These are phyloP conservation scores for Tulasnella sp. DNA, from an alignment of 768 basidiomycete species.

Conservation along the genomic window DNA sequence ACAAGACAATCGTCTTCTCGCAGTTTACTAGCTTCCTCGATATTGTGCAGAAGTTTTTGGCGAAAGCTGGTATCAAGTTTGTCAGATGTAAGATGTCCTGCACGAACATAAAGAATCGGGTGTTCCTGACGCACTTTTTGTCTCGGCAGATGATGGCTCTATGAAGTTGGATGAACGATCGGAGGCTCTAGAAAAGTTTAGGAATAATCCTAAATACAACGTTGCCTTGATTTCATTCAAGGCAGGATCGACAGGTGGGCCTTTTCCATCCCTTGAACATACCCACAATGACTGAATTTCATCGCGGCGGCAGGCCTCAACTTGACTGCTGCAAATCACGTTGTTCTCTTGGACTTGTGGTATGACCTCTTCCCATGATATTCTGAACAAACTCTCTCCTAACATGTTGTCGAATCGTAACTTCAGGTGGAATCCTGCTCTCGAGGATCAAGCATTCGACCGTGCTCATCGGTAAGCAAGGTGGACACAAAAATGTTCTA, in stretches of 20 bases:
- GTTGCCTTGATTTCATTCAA: constrained; percentile 96
- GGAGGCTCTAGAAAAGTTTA: constrained; percentile 64
- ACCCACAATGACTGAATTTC: constrained; percentile 6
- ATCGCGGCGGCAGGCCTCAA: constrained; percentile 56
- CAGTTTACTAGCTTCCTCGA: constrained; percentile 85
- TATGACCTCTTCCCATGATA: too few relatives aligned
- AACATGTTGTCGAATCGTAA: too few relatives aligned
- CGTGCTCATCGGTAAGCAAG: constrained; percentile 58
- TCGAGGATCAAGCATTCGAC: constrained; percentile 93
- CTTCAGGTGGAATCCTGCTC: constrained; percentile 67
- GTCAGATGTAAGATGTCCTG: constrained; percentile 66
- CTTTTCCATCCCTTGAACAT: neutral
- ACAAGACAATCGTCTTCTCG: constrained; percentile 96
- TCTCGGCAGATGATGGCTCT: constrained; percentile 68
- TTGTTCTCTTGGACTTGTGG: constrained; percentile 89
- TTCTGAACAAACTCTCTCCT: too few relatives aligned
- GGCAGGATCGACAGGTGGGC: constrained; percentile 79
- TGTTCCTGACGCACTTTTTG: neutral
- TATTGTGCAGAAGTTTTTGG: constrained; percentile 77
- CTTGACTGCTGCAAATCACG: constrained; percentile 87
- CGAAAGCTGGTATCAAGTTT: constrained; percentile 55
- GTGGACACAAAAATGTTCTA: neutral
- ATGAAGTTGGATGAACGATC: constrained; percentile 76
- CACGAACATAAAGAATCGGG: neutral
- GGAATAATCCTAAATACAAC: constrained; percentile 44